Evolutionary conservation across 1,284 basidiomycete genomes (phyloP), one percentile per base, ranked within the genome.

Genomic region (Pseudozyma thailandica): DNA sequence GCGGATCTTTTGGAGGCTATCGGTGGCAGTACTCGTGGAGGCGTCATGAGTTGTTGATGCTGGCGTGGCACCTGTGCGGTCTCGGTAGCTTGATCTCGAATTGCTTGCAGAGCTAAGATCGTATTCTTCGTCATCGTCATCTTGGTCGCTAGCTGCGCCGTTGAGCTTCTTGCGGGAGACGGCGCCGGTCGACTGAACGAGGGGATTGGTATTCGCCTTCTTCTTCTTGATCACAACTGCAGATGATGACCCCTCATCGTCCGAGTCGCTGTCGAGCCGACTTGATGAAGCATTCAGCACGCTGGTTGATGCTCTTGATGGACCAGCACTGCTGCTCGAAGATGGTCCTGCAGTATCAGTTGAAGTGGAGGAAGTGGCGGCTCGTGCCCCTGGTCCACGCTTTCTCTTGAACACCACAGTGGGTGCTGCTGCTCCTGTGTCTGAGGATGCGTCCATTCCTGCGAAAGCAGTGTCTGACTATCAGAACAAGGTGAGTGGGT

Each of bases 1-100:
- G 44, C 82, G 83, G 20, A 76, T 83, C 46, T 70, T 56, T 28
- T 68, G 56, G 4, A 69, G 41, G 25, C 55, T 54, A n/a, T 41
- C 38, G 8, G n/a, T 27, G 18, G 38, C 28, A 0, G 43, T 50
- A 6, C 8, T 45, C 28, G 37, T 20, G 21, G 8, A 23, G n/a
- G 23, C 13, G 12, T 48, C 39, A 47, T 15, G 18, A 8, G 25
- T 3, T 10, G n/a, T n/a, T n/a, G n/a, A n/a, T n/a, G n/a, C n/a
- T n/a, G n/a, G n/a, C n/a, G n/a, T n/a, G n/a, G n/a, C n/a, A n/a
- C n/a, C n/a, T n/a, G n/a, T n/a, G n/a, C 39, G 38, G 18, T 50
- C 39, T 12, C 18, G 5, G 18, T 35, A 37, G 50, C 41, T 33
- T n/a, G 21, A 6, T 7, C 23, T 27, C 16, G 43, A 28, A 5